A percentile compares a stretch with the other conserved stretches of the same genome.
phyloP scores from a whole-genome alignment of 305 asterid species.

The Solanum hybrid region DNA sequence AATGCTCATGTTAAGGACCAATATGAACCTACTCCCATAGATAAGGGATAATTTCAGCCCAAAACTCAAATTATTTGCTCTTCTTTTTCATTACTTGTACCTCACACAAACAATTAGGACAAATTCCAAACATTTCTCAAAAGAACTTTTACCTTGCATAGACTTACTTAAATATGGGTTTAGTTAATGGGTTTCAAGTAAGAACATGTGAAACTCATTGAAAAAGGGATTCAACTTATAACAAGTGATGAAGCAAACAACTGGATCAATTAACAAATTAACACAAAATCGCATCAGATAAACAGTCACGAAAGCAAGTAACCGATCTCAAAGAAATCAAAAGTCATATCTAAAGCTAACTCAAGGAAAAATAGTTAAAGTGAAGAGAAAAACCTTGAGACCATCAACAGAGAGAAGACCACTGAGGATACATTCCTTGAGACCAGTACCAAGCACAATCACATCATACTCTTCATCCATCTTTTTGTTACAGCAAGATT shows the following conservation, averaged over 20 bases:
- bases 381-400: slow-evolving; percentile 45
- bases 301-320: not conserved
- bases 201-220: not conserved
- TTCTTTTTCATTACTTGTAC: not conserved
- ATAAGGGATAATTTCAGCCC: not conserved
- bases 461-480: slow-evolving; percentile 99
- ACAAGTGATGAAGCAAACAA: not conserved
- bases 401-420: slow-evolving; percentile 97
- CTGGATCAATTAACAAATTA: not conserved
- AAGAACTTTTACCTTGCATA: not conserved
- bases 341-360: not conserved
- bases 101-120: not conserved
- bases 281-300: not conserved
- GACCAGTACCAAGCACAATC: slow-evolving; percentile 90
- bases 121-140: not conserved
- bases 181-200: not conserved
- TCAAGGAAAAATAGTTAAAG: not conserved
- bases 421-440: slow-evolving; percentile 94
- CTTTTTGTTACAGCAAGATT: not conserved
- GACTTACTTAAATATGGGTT: not conserved
- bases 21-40: not conserved
- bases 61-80: not conserved
- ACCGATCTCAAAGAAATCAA: not conserved
- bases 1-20: not conserved
- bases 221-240: not conserved